These are phyloP conservation scores for Penicillium oxalicum DNA, from an alignment of 2,329 filamentous ascomycete species.

Conservation along the genomic window DNA sequence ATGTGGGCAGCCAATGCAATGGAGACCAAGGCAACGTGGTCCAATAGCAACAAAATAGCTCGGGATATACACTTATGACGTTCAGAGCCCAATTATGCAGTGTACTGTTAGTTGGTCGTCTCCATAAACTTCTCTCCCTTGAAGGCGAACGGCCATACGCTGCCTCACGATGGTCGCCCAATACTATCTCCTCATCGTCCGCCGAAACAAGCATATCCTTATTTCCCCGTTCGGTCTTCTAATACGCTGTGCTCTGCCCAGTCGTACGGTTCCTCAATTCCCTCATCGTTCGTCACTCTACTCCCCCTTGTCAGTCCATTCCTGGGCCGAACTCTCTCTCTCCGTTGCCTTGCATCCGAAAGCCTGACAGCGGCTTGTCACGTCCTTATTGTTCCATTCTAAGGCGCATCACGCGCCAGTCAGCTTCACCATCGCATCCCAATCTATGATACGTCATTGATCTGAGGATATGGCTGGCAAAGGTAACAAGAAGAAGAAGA, in stretches of 20 bases:
- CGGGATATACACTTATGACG: constrained; percentile 31
- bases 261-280: constrained; percentile 13
- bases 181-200: constrained; percentile 22
- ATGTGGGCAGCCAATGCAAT: constrained; percentile 19
- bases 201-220: constrained; percentile 26
- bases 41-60: constrained; percentile 32
- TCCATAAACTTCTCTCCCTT: constrained; percentile 23
- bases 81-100: constrained; percentile 27
- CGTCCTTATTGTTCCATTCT: constrained; percentile 21
- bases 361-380: constrained; percentile 25
- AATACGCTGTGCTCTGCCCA: constrained; percentile 22
- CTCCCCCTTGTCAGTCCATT: constrained; percentile 19
- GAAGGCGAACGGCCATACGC: constrained; percentile 30
- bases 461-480: constrained; percentile 32
- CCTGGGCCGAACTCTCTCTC: background rate
- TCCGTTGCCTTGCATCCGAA: constrained; percentile 18
- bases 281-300: constrained; percentile 20
- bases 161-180: constrained; percentile 29
- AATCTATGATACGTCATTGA: constrained; percentile 28
- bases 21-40: constrained; percentile 37
- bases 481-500: constrained; percentile 34
- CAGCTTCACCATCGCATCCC: constrained; percentile 15
- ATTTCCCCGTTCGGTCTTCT: constrained; percentile 23
- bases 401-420: constrained; percentile 17
- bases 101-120: constrained; percentile 20